A percentile compares a stretch with the other conserved stretches of the same genome.
Conservation (phyloP, 306 rosid species). For the Cotoneaster glaucophyllus region DNA sequence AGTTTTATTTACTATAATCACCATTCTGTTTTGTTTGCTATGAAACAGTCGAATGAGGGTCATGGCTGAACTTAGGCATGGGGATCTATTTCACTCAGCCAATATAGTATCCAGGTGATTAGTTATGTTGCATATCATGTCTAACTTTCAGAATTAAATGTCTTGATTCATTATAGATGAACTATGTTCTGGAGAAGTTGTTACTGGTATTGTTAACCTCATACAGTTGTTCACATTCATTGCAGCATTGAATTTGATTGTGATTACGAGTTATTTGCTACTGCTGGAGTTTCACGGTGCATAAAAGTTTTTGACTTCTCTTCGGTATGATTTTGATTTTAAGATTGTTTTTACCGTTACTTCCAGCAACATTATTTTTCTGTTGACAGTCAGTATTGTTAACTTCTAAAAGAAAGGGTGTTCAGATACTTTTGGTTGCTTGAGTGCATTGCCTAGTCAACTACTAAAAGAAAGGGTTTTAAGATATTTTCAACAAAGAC, state of each 20-base stretch:
- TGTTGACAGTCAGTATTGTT: background rate
- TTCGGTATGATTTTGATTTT: conserved; percentile 40
- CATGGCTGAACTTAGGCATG: conserved; percentile 86
- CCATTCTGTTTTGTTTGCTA: background rate
- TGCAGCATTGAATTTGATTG: conserved; percentile 97
- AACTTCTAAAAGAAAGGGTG: background rate
- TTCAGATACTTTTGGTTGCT: background rate
- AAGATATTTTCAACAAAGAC: background rate
- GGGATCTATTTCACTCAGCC: conserved; percentile 85
- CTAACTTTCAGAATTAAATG: background rate
- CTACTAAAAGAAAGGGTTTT: background rate
- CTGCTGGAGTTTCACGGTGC: conserved; percentile 97
- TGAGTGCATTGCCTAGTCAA: background rate
- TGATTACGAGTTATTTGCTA: conserved; percentile 88
- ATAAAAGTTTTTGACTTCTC: conserved; percentile 94
- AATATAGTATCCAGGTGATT: conserved; percentile 93
- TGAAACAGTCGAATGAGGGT: conserved; percentile 89
- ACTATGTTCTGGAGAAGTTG: background rate
- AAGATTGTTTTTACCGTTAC: conserved; percentile 7
- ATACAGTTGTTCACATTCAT: conserved; percentile 22
- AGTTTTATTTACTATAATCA: background rate
- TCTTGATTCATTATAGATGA: background rate
- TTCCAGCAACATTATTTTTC: background rate
- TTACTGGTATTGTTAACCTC: conserved; percentile 6
- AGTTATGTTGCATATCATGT: conserved; percentile 1